Base-by-base conservation (phyloP, 371 early-diverging fungal species). In the Amoeboaphelidium protococcarum region DNA sequence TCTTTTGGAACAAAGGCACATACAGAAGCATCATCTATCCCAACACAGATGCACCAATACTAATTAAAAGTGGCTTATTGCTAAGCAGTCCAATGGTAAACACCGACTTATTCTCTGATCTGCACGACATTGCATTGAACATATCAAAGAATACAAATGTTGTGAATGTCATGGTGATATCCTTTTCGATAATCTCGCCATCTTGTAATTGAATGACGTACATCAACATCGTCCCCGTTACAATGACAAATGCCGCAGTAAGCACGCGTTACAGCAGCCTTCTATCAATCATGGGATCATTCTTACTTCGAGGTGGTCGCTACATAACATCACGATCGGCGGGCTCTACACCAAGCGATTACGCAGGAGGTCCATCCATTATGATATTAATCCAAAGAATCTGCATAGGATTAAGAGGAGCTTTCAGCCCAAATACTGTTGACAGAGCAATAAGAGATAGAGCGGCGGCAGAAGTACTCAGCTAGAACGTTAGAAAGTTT, bases 141-240 rank as follows among this genome's bases (percentile, higher is more conserved):
- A 90, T 80, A 57, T 88, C 91, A 56, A 82, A 89, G 50, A 89
- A 72, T 26, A 92, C 91, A 65, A 92, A 87, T 23, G 80, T 78
- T 2, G 94, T 89, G 56, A 92, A 92, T 0, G 94, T 90, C 90
- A 90, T 89, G 13, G 90, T 92, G 10, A 86, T 83, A 43, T 80
- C 82, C 3, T 80, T 64, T 23, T 78, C 67, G 3, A 79, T 76
- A 23, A 77, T 73, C 1, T 64, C 57, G 25, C 77, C 84, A 46
- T 81, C 78, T 2, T 69, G 66, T 69, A 85, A 65, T 53, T 83
- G 86, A n/a, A 66, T 65, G 1, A 73, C 58, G 55, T 80, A 89
- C 10, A 86, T 65, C 48, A 64, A 73, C 65, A 90, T 64, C 0
- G 94, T 90, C n/a, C 89, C 89, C 1, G 60, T 48, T 4, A 88